phyloP scores from a whole-genome alignment of 495 filamentous ascomycete species.

The Lasiosphaeris hirsuta region DNA sequence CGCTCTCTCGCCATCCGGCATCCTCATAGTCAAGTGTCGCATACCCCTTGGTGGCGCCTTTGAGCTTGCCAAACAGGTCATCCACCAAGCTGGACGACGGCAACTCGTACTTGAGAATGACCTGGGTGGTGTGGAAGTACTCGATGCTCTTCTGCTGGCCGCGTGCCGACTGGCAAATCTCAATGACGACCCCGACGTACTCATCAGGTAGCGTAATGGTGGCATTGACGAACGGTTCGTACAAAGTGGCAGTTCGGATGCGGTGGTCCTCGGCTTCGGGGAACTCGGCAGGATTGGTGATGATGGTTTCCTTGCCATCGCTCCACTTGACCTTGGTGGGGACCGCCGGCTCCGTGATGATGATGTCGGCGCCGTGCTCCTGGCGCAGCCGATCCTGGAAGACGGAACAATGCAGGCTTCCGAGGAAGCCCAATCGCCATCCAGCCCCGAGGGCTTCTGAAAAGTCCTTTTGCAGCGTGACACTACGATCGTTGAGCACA shows the following conservation, averaged over 20 bases:
- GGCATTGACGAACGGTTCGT: constrained; percentile 81
- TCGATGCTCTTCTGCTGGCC: constrained; percentile 80
- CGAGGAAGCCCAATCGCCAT: constrained; percentile 92
- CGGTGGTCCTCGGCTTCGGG: constrained; percentile 67
- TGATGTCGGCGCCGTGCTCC: constrained; percentile 91
- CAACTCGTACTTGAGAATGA: constrained; percentile 90
- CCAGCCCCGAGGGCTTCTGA: constrained; percentile 91
- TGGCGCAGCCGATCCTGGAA: constrained; percentile 96
- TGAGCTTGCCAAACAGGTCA: constrained; percentile 96
- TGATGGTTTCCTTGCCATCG: constrained; percentile 65
- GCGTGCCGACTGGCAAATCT: constrained; percentile 87
- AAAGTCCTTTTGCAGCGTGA: constrained; percentile 88
- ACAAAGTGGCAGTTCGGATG: constrained; percentile 52
- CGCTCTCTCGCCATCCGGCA: constrained; percentile 75
- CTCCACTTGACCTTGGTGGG: constrained; percentile 80
- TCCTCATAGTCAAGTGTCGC: constrained; percentile 95
- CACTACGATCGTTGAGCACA: constrained; percentile 89
- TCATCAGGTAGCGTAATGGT: constrained; percentile 93
- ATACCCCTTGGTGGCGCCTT: constrained; percentile 71
- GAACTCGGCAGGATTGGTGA: constrained; percentile 82
- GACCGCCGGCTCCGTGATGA: constrained; percentile 94
- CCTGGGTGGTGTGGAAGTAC: constrained; percentile 92
- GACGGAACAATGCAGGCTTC: constrained; percentile 93
- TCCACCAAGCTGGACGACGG: constrained; percentile 87
- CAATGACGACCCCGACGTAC: constrained; percentile 89